These are phyloP conservation scores for Ilyonectria robusta DNA, from an alignment of 2,329 filamentous ascomycete genomes.

Conservation along the genomic window DNA sequence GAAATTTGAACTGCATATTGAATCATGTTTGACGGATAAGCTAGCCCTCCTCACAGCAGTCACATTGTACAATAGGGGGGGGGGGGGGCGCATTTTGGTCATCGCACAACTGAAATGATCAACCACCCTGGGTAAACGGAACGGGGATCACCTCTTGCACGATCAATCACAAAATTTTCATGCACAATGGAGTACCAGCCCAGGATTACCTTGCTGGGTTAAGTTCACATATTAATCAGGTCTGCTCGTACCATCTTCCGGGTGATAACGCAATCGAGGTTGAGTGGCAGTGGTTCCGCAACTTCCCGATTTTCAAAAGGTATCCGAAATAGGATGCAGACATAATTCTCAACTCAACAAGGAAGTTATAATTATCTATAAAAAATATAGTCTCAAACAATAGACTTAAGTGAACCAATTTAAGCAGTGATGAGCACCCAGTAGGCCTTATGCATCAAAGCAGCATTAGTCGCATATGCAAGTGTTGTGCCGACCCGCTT, in stretches of 20 bases:
- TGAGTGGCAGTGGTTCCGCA: too few species aligned
- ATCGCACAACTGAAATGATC: conserved; percentile 11
- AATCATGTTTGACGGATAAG: not conserved
- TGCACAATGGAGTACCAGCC: not conserved
- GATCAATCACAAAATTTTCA: not conserved
- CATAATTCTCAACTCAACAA: not conserved
- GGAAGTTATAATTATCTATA: not conserved
- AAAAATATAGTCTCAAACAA: not conserved
- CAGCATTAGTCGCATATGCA: conserved; percentile 22
- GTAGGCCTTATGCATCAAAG: conserved; percentile 32
- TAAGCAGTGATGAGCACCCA: not conserved
- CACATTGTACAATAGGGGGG: conserved; percentile 24
- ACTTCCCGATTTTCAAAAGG: too few species aligned
- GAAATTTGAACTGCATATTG: not conserved
- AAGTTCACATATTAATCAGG: not conserved
- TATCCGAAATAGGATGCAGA: too few species aligned
- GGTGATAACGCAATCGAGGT: too few species aligned
- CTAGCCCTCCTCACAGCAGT: not conserved
- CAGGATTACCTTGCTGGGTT: not conserved
- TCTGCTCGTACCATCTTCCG: not conserved
- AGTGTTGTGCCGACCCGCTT: conserved; percentile 13
- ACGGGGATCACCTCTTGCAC: conserved; percentile 14
- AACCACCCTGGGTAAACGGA: conserved; percentile 28
- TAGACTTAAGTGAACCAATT: not conserved
- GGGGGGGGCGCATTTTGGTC: not conserved